A percentile compares a stretch with the other conserved stretches of the same genome.
These are phyloP conservation scores for Chiua sp. DNA, from an alignment of 1,284 basidiomycete genomes.

Conservation along the genomic window DNA sequence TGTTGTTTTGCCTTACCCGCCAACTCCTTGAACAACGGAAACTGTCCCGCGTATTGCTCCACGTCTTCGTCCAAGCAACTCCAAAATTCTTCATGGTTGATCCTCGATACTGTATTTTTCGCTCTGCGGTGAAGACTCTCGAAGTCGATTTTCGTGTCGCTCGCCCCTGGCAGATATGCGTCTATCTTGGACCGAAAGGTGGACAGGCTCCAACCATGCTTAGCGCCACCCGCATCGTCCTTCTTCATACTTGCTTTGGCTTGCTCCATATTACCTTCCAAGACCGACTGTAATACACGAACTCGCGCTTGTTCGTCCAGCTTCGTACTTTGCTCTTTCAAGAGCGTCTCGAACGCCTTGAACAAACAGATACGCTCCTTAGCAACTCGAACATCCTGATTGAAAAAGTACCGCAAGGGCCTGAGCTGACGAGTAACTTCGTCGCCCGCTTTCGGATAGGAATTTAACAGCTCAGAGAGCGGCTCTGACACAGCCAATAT, in stretches of 20 bases:
- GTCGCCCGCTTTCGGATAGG: slow-evolving; percentile 24
- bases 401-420: not conserved
- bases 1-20: slow-evolving; percentile 3
- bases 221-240: not conserved
- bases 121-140: slow-evolving; percentile 5
- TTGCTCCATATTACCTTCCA: slow-evolving; percentile 9
- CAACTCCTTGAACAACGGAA: not conserved
- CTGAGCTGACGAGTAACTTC: slow-evolving; percentile 8
- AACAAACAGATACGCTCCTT: slow-evolving; percentile 31
- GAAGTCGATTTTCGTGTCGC: not conserved
- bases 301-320: slow-evolving; percentile 10
- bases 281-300: slow-evolving; percentile 16
- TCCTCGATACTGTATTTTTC: not conserved
- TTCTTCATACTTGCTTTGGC: slow-evolving; percentile 3
- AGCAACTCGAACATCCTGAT: slow-evolving; percentile 12
- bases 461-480: slow-evolving; percentile 11
- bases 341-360: slow-evolving; percentile 12
- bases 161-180: slow-evolving; percentile 15
- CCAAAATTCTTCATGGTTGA: slow-evolving; percentile 17
- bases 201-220: not conserved
- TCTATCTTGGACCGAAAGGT: no score
- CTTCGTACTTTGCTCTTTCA: not conserved
- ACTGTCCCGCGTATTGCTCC: not conserved
- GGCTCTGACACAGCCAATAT: slow-evolving; percentile 13
- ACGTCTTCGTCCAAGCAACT: slow-evolving; percentile 1